Conservation (phyloP, 495 filamentous ascomycete species). For the Penicillium dipodomyicola region DNA sequence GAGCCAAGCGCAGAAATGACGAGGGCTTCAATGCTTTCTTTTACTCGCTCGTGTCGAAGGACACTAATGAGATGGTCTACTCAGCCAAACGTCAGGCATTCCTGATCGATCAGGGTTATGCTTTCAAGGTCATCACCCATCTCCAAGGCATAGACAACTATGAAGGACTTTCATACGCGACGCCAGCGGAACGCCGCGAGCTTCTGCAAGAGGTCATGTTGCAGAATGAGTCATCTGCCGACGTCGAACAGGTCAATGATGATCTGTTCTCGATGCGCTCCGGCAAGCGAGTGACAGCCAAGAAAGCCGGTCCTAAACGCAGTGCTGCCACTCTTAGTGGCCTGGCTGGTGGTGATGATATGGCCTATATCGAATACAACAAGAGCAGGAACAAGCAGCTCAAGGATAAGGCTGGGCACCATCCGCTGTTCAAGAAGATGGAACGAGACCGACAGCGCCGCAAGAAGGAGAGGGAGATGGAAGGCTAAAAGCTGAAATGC, state of each 20-base stretch:
- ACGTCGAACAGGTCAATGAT: slow-evolving; percentile 75
- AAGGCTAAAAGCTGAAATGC: neutral
- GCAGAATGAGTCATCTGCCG: slow-evolving; percentile 75
- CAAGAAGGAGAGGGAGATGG: slow-evolving; percentile 50
- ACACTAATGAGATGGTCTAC: slow-evolving; percentile 98
- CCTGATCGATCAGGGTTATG: slow-evolving; percentile 97
- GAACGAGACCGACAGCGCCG: slow-evolving; percentile 67
- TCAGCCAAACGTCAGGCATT: slow-evolving; percentile 97
- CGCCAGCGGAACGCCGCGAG: slow-evolving; percentile 79
- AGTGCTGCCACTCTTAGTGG: slow-evolving; percentile 83
- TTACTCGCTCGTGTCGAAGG: slow-evolving; percentile 94
- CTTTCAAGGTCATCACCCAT: slow-evolving; percentile 98
- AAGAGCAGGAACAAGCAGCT: slow-evolving; percentile 76
- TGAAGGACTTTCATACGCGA: slow-evolving; percentile 74
- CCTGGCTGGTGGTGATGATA: slow-evolving; percentile 85
- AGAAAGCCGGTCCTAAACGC: slow-evolving; percentile 61
- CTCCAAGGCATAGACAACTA: slow-evolving; percentile 86
- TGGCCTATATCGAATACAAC: slow-evolving; percentile 92
- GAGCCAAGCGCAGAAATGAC: slow-evolving; percentile 94
- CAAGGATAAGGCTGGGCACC: slow-evolving; percentile 63
- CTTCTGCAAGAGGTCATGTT: slow-evolving; percentile 89
- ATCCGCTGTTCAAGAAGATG: slow-evolving; percentile 78
- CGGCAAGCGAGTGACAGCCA: slow-evolving; percentile 35
- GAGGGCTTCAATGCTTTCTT: slow-evolving; percentile 99
- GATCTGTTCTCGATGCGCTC: slow-evolving; percentile 73